phyloP scores from a whole-genome alignment of 768 basidiomycete genomes.

The Suillus placidus region DNA sequence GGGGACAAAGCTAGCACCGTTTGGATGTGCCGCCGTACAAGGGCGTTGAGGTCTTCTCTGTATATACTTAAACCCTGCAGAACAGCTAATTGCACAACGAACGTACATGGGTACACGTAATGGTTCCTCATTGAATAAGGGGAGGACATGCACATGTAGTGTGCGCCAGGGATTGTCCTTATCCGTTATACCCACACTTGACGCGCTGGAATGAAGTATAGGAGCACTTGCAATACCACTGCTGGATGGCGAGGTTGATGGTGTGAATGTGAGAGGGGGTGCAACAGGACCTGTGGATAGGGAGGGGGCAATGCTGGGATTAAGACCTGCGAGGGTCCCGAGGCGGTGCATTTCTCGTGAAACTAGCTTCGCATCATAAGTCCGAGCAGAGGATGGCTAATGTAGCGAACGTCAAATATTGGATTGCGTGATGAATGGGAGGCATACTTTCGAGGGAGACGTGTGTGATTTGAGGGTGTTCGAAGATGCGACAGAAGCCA shows the following conservation, averaged over 20 bases:
- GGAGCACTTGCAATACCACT: constrained; percentile 30
- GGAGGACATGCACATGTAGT: constrained; percentile 85
- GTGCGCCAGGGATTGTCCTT: constrained; percentile 78
- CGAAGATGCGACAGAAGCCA: constrained; percentile 33
- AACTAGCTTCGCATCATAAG: constrained; percentile 80
- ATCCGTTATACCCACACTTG: constrained; percentile 37
- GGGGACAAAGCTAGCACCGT: constrained; percentile 73
- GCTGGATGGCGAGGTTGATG: constrained; percentile 42
- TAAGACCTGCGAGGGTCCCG: constrained; percentile 59
- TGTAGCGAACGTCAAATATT: constrained; percentile 13
- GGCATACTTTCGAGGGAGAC: constrained; percentile 38
- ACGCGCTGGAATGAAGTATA: constrained; percentile 34
- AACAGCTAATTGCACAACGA: background rate
- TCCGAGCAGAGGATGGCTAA: constrained; percentile 63
- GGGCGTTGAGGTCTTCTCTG: constrained; percentile 85
- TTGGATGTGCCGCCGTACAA: constrained; percentile 80
- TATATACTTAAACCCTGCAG: constrained; percentile 15
- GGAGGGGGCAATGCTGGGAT: constrained; percentile 43
- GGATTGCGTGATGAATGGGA: constrained; percentile 10
- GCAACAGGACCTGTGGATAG: constrained; percentile 50
- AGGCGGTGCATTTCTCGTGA: constrained; percentile 86
- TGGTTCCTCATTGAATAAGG: constrained; percentile 90
- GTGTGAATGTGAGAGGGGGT: constrained; percentile 45
- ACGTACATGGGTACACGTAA: constrained; percentile 81
- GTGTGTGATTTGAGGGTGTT: constrained; percentile 31